Evolutionary conservation across 192 early-diverging fungal species (phyloP), one percentile per base, ranked within the genome.

Genomic region (Backusella australiensis): DNA sequence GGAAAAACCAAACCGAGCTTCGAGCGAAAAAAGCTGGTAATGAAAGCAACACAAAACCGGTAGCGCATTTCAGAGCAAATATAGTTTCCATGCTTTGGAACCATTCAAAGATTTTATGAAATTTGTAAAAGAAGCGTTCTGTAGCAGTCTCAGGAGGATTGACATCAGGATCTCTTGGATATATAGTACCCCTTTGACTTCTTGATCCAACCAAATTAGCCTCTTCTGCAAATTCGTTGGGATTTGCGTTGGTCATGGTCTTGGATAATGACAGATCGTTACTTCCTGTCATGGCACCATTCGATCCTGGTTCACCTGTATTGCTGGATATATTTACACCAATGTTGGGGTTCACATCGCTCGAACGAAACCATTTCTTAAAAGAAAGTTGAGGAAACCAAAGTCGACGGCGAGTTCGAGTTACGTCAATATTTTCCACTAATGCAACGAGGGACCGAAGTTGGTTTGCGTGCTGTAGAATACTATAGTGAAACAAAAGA

Each of bases 111-210:
- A 79, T 41, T 4, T n/a, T 29, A 42, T 79, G 74, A 6, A 79
- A 6, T 5, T 65, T 5, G 46, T 79, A 82, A 66, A 75, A 82
- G 29, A 82, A 82, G 39, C 53, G 38, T 69, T 82, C 78, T 35
- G n/a, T 29, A 11, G 35, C 5, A 26, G 78, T 82, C 2, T 14
- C 21, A 11, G 81, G 81, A 11, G 71, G 69, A 23, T 52, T 63
- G 6, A 82, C 78, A 71, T 82, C 81, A 29, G 81, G 78, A 73
- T 82, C 81, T 65, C 72, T 73, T 4, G 39, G 21, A 49, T 67
- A 75, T 6, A 52, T 46, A 29, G 12, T 52, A 23, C 74, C 74
- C 9, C 38, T 35, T 23, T 38, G 68, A 12, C 1, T 69, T 29
- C 35, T 39, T 69, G 38, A 7, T 23, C 68, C 68, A 23, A 38